Evolutionary conservation across 805 yeast genomes (phyloP).

Genomic region (Candida ponderosae): DNA sequence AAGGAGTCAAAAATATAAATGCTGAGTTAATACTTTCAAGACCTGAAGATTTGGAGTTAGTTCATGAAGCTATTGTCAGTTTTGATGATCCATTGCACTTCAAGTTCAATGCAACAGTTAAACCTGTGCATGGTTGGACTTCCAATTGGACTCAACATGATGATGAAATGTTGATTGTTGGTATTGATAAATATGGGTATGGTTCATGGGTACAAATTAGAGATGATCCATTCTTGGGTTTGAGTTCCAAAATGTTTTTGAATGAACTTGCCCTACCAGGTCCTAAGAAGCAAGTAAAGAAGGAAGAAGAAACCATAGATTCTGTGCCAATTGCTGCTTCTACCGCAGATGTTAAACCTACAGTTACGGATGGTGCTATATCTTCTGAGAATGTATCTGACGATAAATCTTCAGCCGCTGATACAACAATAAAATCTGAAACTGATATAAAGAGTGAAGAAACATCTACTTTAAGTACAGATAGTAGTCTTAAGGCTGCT

Average conservation of each 20-base stretch:
- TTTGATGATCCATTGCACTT: slow-evolving; percentile 57
- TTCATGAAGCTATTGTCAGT: slow-evolving; percentile 46
- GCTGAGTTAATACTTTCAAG: slow-evolving; percentile 82
- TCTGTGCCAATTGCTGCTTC: slow-evolving; percentile 8
- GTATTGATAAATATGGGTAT: slow-evolving; percentile 88
- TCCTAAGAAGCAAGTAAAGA: slow-evolving; percentile 20
- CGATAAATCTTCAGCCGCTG: slow-evolving; percentile 1
- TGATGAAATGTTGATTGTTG: slow-evolving; percentile 81
- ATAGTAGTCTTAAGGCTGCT: slow-evolving; percentile 2
- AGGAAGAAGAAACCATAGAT: slow-evolving; percentile 14
- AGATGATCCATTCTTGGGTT: slow-evolving; percentile 87
- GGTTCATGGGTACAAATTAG: slow-evolving; percentile 93
- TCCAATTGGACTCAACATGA: slow-evolving; percentile 80
- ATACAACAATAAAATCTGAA: slow-evolving; percentile 1
- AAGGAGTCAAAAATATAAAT: slow-evolving; percentile 80
- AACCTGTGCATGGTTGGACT: slow-evolving; percentile 85
- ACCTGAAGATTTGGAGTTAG: slow-evolving; percentile 72
- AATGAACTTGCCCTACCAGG: slow-evolving; percentile 34
- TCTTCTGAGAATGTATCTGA: too few relatives aligned
- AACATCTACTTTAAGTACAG: too few relatives aligned
- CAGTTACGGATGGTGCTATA: neutral
- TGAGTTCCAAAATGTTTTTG: slow-evolving; percentile 78
- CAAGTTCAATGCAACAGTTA: slow-evolving; percentile 54
- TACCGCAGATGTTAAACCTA: neutral
- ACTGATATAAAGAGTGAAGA: too few relatives aligned